Base-by-base conservation (phyloP, 1,284 basidiomycete genomes). In the Ustilago hordei region DNA sequence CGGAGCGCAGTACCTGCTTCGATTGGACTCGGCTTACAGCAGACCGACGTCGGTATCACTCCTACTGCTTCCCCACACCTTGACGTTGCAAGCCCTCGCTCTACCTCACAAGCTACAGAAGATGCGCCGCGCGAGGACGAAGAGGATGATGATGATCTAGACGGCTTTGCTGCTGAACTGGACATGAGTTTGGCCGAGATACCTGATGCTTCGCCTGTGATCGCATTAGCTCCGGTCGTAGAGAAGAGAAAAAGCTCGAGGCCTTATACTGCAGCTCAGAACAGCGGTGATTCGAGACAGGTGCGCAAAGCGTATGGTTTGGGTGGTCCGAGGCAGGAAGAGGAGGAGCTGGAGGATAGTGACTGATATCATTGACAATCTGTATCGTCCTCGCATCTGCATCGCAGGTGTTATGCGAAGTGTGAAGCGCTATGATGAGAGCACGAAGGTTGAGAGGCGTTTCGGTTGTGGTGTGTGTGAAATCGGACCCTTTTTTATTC, bases 131-230 rank as follows among this genome's bases (percentile, higher is more conserved):
- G 54, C 45, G 59, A 56, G n/a, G 68, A 68, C 0, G 70, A 70
- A 0, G 67, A 69, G 2, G 75, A 75, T 31, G 72, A 77, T 5
- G 75, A 72, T 32, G 75, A 69, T 13, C 55, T 77, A 31, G 56
- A 77, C 5, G 75, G 73, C 59, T 77, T 77, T 67, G 75, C 75
- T 8, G 75, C 75, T 36, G 75, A 77, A 58, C 70, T 77, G 23
- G 70, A 77, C 34, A 60, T 77, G 69, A 73, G 66, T 45, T 63
- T 77, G 4, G 70, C 75, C 4, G 75, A 77, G 28, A 59, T 34
- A 3, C 62, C 66, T 12, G 66, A 61, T n/a, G 41, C 65, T 23
- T 31, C 65, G 0, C 58, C 69, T 1, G 43, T 38, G 17, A 43
- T 55, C 38, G 58, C 58, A 8, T 5, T 50, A 7, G 38, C 56